Conservation (phyloP, 2,329 filamentous ascomycete species). For the Fusarium staphyleae region DNA sequence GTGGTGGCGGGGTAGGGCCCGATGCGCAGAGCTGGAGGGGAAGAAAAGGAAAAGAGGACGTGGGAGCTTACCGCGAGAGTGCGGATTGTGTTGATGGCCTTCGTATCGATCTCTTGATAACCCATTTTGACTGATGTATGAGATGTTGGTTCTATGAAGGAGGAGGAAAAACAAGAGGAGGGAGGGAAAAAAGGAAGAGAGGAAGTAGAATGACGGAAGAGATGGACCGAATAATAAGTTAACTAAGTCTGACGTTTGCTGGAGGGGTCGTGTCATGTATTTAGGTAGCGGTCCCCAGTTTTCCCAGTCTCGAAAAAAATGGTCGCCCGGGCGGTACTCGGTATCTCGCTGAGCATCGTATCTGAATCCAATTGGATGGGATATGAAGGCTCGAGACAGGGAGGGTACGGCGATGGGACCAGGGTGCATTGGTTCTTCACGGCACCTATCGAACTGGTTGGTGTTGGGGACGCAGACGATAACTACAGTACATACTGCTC, state of each 20-base stretch:
- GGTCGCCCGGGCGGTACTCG: slow-evolving; percentile 22
- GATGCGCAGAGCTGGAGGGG: slow-evolving; percentile 46
- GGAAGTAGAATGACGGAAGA: slow-evolving; percentile 38
- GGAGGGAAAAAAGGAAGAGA: slow-evolving; percentile 36
- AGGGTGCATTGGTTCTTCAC: not conserved
- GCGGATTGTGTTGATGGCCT: slow-evolving; percentile 98
- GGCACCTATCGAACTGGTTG: too few relatives aligned
- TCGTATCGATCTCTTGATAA: slow-evolving; percentile 85
- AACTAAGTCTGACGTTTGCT: slow-evolving; percentile 34
- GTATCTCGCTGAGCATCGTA: slow-evolving; percentile 17
- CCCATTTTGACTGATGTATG: slow-evolving; percentile 71
- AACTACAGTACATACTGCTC: slow-evolving; percentile 16
- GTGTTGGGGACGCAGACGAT: slow-evolving; percentile 5
- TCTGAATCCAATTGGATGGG: not conserved
- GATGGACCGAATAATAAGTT: slow-evolving; percentile 38
- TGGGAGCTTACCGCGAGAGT: slow-evolving; percentile 83
- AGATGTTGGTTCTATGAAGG: slow-evolving; percentile 33
- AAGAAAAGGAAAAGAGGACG: slow-evolving; percentile 39
- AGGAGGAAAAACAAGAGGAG: slow-evolving; percentile 40
- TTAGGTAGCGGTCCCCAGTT: slow-evolving; percentile 40
- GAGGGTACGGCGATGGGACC: not conserved
- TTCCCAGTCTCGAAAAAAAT: slow-evolving; percentile 34
- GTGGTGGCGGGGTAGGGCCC: slow-evolving; percentile 48
- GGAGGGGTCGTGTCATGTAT: slow-evolving; percentile 48
- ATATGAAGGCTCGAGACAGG: slow-evolving; percentile 10